Evolutionary conservation across 176 grass and related monocot species (phyloP).

Genomic region (Rhynchospora pubera): DNA sequence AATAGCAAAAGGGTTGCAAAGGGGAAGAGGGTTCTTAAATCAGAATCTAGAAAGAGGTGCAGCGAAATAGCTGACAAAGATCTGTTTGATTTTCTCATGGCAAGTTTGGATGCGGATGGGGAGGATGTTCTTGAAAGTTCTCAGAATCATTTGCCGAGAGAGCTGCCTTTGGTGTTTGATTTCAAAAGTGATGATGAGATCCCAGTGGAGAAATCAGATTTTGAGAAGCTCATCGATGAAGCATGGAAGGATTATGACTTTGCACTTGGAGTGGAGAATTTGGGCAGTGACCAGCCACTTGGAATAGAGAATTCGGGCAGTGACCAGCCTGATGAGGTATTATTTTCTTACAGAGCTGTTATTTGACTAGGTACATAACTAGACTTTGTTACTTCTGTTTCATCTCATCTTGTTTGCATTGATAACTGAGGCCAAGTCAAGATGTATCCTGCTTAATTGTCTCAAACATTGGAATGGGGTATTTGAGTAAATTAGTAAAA

Average conservation of each 20-base stretch:
- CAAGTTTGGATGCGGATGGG: background rate
- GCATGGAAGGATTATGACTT: slow-evolving; percentile 1
- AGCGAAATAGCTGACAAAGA: background rate
- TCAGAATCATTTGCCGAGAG: background rate
- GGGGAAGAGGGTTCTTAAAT: background rate
- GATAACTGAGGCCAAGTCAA: background rate
- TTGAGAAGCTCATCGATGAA: background rate
- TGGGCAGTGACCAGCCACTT: no score
- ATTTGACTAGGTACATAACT: background rate
- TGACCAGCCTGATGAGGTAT: slow-evolving; percentile 14
- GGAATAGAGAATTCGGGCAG: no score
- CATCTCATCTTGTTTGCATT: background rate
- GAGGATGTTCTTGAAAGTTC: background rate
- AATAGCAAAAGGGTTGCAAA: background rate
- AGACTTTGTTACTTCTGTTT: background rate
- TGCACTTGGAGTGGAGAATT: background rate
- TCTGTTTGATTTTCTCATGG: background rate
- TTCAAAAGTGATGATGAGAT: background rate
- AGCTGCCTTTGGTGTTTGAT: slow-evolving; percentile 5
- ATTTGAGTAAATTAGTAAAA: background rate
- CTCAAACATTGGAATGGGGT: background rate
- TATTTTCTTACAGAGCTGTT: background rate
- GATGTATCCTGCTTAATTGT: no score
- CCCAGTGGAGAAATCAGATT: background rate
- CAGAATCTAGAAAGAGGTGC: background rate